These are phyloP conservation scores for Leishmania major DNA, from an alignment of 208 protist genomes.

Conservation along the genomic window DNA sequence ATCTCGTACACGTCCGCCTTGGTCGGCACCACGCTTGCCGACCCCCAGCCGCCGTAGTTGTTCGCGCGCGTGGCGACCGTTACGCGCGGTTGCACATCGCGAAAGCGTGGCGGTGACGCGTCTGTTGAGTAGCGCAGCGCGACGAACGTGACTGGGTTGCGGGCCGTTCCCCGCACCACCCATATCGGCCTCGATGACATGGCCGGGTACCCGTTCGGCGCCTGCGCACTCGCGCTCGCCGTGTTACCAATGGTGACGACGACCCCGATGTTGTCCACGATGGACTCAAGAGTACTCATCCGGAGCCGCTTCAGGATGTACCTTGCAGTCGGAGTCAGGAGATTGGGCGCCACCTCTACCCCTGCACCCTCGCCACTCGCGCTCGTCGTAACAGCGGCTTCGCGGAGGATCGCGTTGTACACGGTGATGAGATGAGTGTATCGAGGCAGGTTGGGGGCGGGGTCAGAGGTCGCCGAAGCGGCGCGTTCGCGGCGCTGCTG, in stretches of 20 bases:
- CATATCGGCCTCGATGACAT: slow-evolving; percentile 15
- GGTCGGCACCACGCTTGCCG: slow-evolving; percentile 47
- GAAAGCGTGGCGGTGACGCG: slow-evolving; percentile 45
- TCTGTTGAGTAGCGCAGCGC: slow-evolving; percentile 38
- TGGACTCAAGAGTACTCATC: slow-evolving; percentile 16
- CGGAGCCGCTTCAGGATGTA: slow-evolving; percentile 6
- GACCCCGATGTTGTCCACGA: slow-evolving; percentile 21
- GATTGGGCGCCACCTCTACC: neutral
- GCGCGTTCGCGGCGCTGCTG: slow-evolving; percentile 1
- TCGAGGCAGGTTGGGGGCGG: neutral
- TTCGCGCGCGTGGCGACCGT: slow-evolving; percentile 43
- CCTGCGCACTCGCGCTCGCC: neutral
- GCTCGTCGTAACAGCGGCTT: neutral
- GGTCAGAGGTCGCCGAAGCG: neutral
- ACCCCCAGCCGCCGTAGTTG: slow-evolving; percentile 80
- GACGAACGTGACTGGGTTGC: slow-evolving; percentile 27
- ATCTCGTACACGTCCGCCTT: slow-evolving; percentile 80
- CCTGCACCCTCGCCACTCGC: neutral
- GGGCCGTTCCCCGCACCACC: slow-evolving; percentile 13
- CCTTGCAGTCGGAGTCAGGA: neutral
- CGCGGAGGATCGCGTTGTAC: slow-evolving; percentile 6
- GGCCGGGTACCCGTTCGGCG: slow-evolving; percentile 1
- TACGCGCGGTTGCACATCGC: slow-evolving; percentile 29
- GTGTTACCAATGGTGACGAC: slow-evolving; percentile 9
- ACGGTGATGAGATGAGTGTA: slow-evolving; percentile 4